Evolutionary conservation across 352 stramenopile genomes (phyloP), one percentile per base, ranked within the genome.

Genomic region (Globisporangium canariense): DNA sequence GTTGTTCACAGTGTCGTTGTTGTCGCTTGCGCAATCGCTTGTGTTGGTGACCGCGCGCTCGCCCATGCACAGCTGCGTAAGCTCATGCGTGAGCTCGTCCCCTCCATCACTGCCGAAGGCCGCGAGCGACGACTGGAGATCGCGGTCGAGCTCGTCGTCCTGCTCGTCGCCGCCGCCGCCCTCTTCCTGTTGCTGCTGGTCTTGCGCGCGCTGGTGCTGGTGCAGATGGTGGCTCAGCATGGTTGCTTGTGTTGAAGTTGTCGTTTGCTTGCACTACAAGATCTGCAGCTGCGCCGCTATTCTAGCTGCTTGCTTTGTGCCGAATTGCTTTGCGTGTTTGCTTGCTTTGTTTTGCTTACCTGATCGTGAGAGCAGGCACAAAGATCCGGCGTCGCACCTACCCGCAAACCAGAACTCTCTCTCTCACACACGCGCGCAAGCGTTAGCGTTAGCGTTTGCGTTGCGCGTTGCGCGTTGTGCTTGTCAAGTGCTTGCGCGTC

Each of bases 61-160:
- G 22, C 28, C 38, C 5, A 46, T 4, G n/a, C 34, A 32, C 8
- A 58, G 7, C 14, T 58, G 52, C n/a, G 18, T 8, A 36, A 58
- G 20, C 32, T 58, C 34, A 4, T n/a, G 30, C n/a, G 52, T 10
- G 2, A 58, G 32, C n/a, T 46, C 52, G 22, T 58, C 52, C 16
- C 52, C 10, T 3, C 14, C 51, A 4, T 4, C 52, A 10, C n/a
- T 18, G 10, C 32, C 13, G 2, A 58, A 4, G 7, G 20, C 9
- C n/a, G n/a, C 1, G 32, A 20, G 13, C 32, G 32, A 10, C 52
- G 32, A 4, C 18, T 32, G 22, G 8, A 46, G 8, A 20, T 46
- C 52, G 32, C n/a, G 52, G n/a, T 45, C 9, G 43, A 54, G 58
- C 43, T 63, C 58, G n/a, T 46, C 52, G 10, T 58, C 52, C 52